phyloP scores from a whole-genome alignment of 345 rosid species.

The Pseudoturritis turrita region DNA sequence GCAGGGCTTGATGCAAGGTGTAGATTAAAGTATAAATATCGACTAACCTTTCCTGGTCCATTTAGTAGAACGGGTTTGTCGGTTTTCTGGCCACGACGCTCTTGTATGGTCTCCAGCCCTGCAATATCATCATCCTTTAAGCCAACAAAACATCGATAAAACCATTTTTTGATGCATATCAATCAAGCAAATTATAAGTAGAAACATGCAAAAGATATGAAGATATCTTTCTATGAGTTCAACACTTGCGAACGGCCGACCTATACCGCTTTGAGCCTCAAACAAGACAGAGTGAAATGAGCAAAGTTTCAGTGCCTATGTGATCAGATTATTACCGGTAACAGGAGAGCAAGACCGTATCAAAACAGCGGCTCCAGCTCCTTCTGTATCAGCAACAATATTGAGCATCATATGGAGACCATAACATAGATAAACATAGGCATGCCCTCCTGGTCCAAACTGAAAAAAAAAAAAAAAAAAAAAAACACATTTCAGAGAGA shows the following conservation, averaged over 20 bases:
- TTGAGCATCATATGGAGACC: slow-evolving; percentile 94
- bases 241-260: not conserved
- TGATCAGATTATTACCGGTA: slow-evolving; percentile 45
- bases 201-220: not conserved
- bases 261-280: not conserved
- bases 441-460: slow-evolving; percentile 96
- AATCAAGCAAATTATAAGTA: not conserved
- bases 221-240: not conserved
- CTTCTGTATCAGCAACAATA: slow-evolving; percentile 86
- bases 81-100: slow-evolving; percentile 72
- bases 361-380: slow-evolving; percentile 85
- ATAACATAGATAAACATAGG: slow-evolving; percentile 91
- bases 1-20: not conserved
- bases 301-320: not conserved
- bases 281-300: not conserved
- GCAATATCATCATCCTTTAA: slow-evolving; percentile 14
- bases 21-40: not conserved
- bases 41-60: slow-evolving; percentile 91
- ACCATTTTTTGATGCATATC: not conserved
- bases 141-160: not conserved
- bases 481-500: not conserved
- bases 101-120: slow-evolving; percentile 89
- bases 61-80: slow-evolving; percentile 73
- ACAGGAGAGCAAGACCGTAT: slow-evolving; percentile 88
- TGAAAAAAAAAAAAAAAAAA: slow-evolving; percentile 20